A percentile compares a stretch with the other conserved stretches of the same genome.
Evolutionary conservation across 2,329 filamentous ascomycete species (phyloP).

Genomic region (Cladosporium oxysporum): DNA sequence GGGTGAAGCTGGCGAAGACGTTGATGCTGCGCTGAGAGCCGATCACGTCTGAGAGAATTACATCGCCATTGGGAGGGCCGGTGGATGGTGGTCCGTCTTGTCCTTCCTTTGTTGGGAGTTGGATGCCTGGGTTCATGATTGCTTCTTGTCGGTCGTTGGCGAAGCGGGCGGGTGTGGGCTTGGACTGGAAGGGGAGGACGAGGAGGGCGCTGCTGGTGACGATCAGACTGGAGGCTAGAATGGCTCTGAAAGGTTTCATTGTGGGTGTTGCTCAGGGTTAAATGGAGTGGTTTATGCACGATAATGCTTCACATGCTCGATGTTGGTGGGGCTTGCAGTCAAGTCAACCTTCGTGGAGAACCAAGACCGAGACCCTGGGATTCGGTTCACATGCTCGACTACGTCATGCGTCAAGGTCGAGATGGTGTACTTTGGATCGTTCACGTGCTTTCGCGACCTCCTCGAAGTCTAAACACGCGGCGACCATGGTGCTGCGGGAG

Average conservation of each 20-base stretch:
- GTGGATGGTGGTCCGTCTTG: constrained; percentile 18
- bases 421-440: background rate
- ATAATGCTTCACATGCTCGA: background rate
- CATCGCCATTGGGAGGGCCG: constrained; percentile 36
- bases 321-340: background rate
- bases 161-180: constrained; percentile 20
- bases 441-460: constrained; percentile 9
- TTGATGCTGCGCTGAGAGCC: constrained; percentile 76
- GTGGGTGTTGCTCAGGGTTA: constrained; percentile 13
- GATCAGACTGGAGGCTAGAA: constrained; percentile 23
- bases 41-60: constrained; percentile 82
- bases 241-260: constrained; percentile 13
- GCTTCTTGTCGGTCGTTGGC: constrained; percentile 25
- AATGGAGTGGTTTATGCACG: background rate
- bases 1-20: constrained; percentile 78
- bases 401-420: background rate
- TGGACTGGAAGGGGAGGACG: constrained; percentile 26
- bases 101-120: constrained; percentile 26
- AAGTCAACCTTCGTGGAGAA: background rate
- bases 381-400: constrained; percentile 6
- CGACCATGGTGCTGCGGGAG: constrained; percentile 37
- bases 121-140: constrained; percentile 30
- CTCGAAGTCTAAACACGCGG: background rate
- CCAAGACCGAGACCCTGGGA: background rate
- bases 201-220: constrained; percentile 23